phyloP scores from a whole-genome alignment of 257 asterid species.

The Primulina huaijiensis region DNA sequence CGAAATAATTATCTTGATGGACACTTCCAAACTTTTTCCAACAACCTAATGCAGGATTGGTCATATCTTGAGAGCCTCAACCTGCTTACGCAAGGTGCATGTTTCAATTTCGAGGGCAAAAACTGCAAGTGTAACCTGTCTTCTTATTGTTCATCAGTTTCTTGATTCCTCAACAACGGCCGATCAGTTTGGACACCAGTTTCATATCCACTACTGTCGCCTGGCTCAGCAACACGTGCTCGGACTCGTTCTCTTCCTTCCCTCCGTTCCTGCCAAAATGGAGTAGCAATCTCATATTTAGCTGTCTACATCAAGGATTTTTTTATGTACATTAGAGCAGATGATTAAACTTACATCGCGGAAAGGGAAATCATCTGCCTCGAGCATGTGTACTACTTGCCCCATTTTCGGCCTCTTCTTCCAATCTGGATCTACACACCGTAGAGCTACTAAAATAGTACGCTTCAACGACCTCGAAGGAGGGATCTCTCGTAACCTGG shows the following conservation, averaged over 20 bases:
- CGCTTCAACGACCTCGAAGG: conserved; percentile 81
- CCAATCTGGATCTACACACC: conserved; percentile 80
- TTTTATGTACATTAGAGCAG: not conserved
- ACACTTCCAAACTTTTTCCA: no score
- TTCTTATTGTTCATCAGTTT: conserved; percentile 36
- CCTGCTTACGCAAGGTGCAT: no score
- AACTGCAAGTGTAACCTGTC: no score
- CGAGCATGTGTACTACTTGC: conserved; percentile 89
- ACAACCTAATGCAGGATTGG: not conserved
- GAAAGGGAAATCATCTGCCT: conserved; percentile 81
- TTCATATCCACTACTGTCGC: conserved; percentile 88
- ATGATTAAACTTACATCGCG: conserved; percentile 50
- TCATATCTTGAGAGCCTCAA: not conserved
- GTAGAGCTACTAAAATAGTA: conserved; percentile 72
- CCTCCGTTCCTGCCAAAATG: conserved; percentile 55
- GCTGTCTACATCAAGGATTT: not conserved
- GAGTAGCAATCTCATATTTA: not conserved
- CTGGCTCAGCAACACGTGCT: conserved; percentile 51
- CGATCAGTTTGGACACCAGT: conserved; percentile 63
- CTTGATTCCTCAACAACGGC: conserved; percentile 54
- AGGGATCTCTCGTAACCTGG: conserved; percentile 66
- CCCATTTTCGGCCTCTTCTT: conserved; percentile 96
- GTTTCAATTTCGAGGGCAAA: no score
- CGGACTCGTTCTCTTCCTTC: conserved; percentile 46
- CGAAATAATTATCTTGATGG: not conserved